Base-by-base conservation (phyloP, 805 yeast species). In the Citeromyces matritensis region DNA sequence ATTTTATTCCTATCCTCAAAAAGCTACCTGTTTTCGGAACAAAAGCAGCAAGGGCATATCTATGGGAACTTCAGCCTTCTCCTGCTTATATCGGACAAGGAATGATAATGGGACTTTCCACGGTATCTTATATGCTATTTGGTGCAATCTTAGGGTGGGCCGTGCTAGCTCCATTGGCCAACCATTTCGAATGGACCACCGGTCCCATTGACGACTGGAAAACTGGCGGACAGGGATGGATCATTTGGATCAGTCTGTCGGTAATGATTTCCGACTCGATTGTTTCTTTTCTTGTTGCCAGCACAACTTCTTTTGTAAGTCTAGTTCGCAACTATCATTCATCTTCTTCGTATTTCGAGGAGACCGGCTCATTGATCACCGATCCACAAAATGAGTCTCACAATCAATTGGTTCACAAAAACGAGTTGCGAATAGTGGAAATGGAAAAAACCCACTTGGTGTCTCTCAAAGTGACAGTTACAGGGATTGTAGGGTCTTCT, bases 31-130 rank as follows among this genome's bases (percentile, higher is more conserved):
- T 88, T 1, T 81, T 88, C 49, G 97, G 97, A 0, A 25, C 42
- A 1, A 44, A 47, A 29, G 54, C 83, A 12, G 80, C 94, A 0
- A 44, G 55, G 13, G 53, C 61, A 11, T 81, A 82, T 52, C 62
- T 80, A 29, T 82, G 96, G 91, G 75, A 79, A 36, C 68, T 91
- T 37, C 95, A 91, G 49, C 95, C 95, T 0, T 84, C 95, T 1
- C 98, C 98, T 0, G 97, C 97, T 0, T 88, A 88, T 48, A 68
- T 91, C 24, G 98, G 98, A 3, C 98, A 88, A 53, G 98, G 98
- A 4, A 84, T 91, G 26, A 88, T 88, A 35, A 88, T 88, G 98
- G 98, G 98, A 0, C 57, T 85, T 6, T 82, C 86, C 2, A 85
- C 97, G 0, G 93, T 85, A 0, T 64, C 83, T 7, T 80, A 85